Conservation (phyloP, 2,329 filamentous ascomycete genomes). For the Cladophialophora chaetospira region DNA sequence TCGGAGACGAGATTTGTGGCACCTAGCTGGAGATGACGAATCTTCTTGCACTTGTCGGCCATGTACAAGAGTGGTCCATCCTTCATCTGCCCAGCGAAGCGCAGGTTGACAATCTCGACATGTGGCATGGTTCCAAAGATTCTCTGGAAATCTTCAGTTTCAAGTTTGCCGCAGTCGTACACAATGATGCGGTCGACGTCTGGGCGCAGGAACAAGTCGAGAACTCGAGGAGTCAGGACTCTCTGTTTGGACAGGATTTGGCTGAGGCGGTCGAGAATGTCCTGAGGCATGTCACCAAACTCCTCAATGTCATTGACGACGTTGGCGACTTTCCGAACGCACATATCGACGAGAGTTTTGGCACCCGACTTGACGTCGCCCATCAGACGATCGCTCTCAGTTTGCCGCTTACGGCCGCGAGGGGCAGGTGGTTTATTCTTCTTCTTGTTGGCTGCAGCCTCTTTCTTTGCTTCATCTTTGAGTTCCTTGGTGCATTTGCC, state of each 20-base stretch:
- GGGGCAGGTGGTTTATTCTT: constrained; percentile 56
- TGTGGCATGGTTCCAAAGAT: constrained; percentile 76
- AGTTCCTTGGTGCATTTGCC: constrained; percentile 75
- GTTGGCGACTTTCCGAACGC: constrained; percentile 63
- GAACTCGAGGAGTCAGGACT: constrained; percentile 53
- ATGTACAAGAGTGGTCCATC: constrained; percentile 81
- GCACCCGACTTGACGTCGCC: constrained; percentile 56
- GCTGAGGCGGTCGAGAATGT: constrained; percentile 59
- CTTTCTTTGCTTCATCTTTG: constrained; percentile 66
- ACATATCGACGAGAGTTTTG: constrained; percentile 54
- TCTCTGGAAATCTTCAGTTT: constrained; percentile 73
- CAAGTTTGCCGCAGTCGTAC: constrained; percentile 67
- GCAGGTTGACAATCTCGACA: constrained; percentile 71
- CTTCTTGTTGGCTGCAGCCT: constrained; percentile 59
- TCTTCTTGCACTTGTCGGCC: constrained; percentile 65
- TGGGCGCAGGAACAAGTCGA: constrained; percentile 52
- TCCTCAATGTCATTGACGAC: constrained; percentile 66
- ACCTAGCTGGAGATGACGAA: constrained; percentile 77
- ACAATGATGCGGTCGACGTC: constrained; percentile 60
- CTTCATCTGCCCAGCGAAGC: constrained; percentile 90
- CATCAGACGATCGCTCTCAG: constrained; percentile 83
- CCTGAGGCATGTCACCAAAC: constrained; percentile 62
- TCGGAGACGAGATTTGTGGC: constrained; percentile 82
- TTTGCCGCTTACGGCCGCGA: constrained; percentile 68
- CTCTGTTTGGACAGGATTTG: constrained; percentile 67